A percentile compares a stretch with the other conserved stretches of the same genome.
These are phyloP conservation scores for Didymella pinodella DNA, from an alignment of 2,329 filamentous ascomycete genomes.

Conservation along the genomic window DNA sequence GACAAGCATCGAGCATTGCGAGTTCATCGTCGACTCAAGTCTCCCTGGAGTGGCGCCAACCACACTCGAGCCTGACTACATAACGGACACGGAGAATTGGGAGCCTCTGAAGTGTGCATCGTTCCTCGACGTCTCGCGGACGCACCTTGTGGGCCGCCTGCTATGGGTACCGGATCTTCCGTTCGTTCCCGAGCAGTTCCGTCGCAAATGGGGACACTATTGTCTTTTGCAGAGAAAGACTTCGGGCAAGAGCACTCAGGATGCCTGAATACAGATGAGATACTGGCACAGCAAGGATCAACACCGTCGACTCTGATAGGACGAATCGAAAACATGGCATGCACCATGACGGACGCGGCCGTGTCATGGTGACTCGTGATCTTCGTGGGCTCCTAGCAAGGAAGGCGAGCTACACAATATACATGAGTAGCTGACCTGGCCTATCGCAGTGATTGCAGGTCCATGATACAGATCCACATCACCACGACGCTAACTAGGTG, in stretches of 20 bases:
- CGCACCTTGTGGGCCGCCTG: constrained; percentile 75
- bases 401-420: constrained; percentile 12
- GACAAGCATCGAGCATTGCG: constrained; percentile 75
- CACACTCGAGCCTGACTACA: constrained; percentile 79
- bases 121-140: constrained; percentile 82
- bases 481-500: constrained; percentile 27
- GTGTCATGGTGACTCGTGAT: neutral
- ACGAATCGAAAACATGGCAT: constrained; percentile 10
- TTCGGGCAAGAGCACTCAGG: neutral
- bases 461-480: constrained; percentile 17
- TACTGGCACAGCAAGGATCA: neutral
- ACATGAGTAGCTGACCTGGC: constrained; percentile 6
- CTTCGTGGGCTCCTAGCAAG: neutral
- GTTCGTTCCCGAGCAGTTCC: constrained; percentile 72
- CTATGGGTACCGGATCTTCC: constrained; percentile 81
- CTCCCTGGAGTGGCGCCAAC: constrained; percentile 70
- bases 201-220: constrained; percentile 85
- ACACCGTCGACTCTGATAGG: constrained; percentile 2
- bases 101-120: constrained; percentile 75
- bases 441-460: constrained; percentile 17
- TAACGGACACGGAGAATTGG: constrained; percentile 78
- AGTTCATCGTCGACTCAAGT: constrained; percentile 87
- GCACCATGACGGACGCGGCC: neutral
- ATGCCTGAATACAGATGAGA: neutral
- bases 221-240: constrained; percentile 73